Evolutionary conservation across 129 eudicot species (phyloP), one percentile per base, ranked within the genome.

Genomic region (Flaveria sonorensis): DNA sequence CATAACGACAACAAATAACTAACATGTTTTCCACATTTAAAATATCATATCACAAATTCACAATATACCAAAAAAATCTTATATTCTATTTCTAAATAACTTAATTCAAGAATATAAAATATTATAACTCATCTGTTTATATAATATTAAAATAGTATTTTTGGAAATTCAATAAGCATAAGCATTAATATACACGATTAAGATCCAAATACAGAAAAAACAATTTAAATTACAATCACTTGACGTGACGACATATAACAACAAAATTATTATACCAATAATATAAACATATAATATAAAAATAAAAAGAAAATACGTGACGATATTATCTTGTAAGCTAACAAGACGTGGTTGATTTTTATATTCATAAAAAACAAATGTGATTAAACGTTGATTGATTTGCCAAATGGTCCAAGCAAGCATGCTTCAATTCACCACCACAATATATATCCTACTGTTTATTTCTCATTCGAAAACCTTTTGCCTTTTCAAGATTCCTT

Each of bases 391-490:
- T 52, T 64, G 72, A 76, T 51, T 77, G 57, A 43, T 69, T 21
- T 56, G 24, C 13, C 69, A 28, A 55, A 55, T 69, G 59, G 61
- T 77, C 81, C 81, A 77, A 77, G 19, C 45, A 60, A 57, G 71
- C 77, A 78, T 70, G 71, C 71, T 60, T 78, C 82, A 46, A 47
- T 70, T 78, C 63, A 70, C 82, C 77, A 78, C 71, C 77, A 78
- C 77, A 78, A 18, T 26, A 16, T 55, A 18, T 26, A 16, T 55
- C 19, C 21, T 45, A 56, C 7, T 21, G 71, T 46, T 75, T 47
- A 11, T 75, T 62, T 64, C 39, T 48, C 26, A 45, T 64, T 61
- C 12, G 10, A 60, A 21, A 16, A 14, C 40, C 26, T 45, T 15
- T 77, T 59, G 62, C 76, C 62, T 69, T 77, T 77, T 56, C 20